Base-by-base conservation (phyloP, 331 rosid species). In the Dryas integrifolia region DNA sequence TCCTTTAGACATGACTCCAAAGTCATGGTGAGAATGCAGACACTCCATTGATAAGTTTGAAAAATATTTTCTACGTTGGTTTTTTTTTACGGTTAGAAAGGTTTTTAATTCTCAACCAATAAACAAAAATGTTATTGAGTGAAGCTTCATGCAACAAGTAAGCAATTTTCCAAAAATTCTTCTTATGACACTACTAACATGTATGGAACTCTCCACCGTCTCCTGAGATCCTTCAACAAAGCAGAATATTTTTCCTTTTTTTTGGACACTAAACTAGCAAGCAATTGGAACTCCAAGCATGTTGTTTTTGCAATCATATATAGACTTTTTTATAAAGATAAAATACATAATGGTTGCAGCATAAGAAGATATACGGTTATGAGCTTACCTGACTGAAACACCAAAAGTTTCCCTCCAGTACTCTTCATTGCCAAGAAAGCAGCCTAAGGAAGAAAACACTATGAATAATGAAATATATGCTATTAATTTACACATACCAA, bases 361-460 rank as follows among this genome's bases (percentile, higher is more conserved):
- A 44, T 40, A 72, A 65, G 71, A 39, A 68, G 44, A 50, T 14
- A 76, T 58, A 14, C 4, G 41, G 46, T 5, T 55, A 69, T 72
- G 69, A 85, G 66, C 96, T 81, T 86, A 85, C 98, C 98, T 85
- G 98, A 95, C 83, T 91, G 98, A 84, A 95, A 95, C 65, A 85
- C 96, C 96, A 95, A 40, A 69, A 95, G 84, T 73, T 95, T 95
- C 70, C 97, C 98, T 83, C 98, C 97, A 3, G 86, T 88, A 72
- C 86, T 83, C 88, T 91, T 95, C 91, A 89, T 95, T 57, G 98
- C 98, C 82, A 95, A 83, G 75, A 95, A 91, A 80, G 98, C 96
- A 53, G 98, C 97, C 98, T 95, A 76, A 47, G 38, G 41, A 66
- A 65, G 52, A 40, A 53, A 55, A 64, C 26, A 58, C 30, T 16